Evolutionary conservation across 2,329 filamentous ascomycete genomes (phyloP).

Genomic region (Pestalotiopsis sp.): DNA sequence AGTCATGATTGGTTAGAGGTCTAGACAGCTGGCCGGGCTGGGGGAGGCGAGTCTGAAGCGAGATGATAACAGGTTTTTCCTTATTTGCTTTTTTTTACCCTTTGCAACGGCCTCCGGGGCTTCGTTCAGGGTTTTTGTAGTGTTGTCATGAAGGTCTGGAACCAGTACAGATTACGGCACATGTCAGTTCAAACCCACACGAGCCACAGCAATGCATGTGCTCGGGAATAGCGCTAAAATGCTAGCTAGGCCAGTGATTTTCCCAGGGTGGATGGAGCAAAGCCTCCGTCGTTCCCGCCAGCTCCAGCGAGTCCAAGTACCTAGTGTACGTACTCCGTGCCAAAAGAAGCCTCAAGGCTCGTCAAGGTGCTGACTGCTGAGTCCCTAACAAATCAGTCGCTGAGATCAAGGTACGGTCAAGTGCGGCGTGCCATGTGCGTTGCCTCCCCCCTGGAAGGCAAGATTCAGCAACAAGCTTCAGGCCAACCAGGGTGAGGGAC

Average conservation of each 20-base stretch:
- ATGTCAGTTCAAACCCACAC: background rate
- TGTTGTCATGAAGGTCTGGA: background rate
- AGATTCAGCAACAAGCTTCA: background rate
- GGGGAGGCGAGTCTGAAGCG: too few relatives aligned
- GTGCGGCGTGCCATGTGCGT: background rate
- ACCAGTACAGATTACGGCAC: background rate
- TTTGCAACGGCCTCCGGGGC: too few relatives aligned
- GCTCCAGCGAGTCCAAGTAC: background rate
- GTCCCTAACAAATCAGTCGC: background rate
- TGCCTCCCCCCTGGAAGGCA: background rate
- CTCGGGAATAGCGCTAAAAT: background rate
- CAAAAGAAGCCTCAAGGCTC: background rate
- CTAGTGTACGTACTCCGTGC: background rate
- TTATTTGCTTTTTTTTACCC: too few relatives aligned
- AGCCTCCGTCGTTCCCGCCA: background rate
- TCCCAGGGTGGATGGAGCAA: conserved; percentile 9
- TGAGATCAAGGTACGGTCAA: background rate
- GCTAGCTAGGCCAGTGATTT: background rate
- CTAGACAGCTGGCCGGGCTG: too few relatives aligned
- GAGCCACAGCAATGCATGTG: background rate
- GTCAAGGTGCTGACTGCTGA: background rate
- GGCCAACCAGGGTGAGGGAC: background rate
- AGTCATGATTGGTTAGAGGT: too few relatives aligned
- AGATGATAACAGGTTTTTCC: too few relatives aligned
- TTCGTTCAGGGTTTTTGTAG: too few relatives aligned